Base-by-base conservation (phyloP, 805 yeast species). In the Brettanomyces nanus region DNA sequence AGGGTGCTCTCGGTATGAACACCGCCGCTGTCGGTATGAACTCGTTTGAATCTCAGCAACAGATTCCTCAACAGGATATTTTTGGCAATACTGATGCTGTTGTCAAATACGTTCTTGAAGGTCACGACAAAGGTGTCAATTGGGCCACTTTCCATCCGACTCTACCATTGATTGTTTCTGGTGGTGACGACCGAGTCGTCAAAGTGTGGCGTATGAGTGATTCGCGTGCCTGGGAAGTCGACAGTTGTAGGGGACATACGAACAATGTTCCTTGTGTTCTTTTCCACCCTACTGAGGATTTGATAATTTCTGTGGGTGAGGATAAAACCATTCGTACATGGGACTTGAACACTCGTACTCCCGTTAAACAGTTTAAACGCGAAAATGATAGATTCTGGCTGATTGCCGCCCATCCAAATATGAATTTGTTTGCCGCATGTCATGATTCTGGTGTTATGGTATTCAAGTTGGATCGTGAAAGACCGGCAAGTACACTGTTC, bases 121-220 rank as follows among this genome's bases (percentile, higher is more conserved):
- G 98, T 36, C 99, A 92, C 59, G 95, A 92, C 54, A 81, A 95
- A 59, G 97, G 97, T 58, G 98, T 92, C 53, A 90, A 92, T 59
- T 92, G 95, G 95, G 97, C 97, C 17, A 70, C 95, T 10, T 94
- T 94, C 77, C 99, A 92, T 59, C 98, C 98, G 33, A 86, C 90
- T 19, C 71, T 87, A 57, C 97, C 97, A 11, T 71, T 92, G 49
- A 87, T 92, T 56, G 95, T 89, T 15, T 85, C 96, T 14, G 95
- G 90, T 52, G 94, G 94, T 60, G 99, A 92, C 59, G 99, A 92
- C 58, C 76, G 97, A 48, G 80, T 90, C 47, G 85, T 92, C 40
- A 90, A 90, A 62, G 69, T 94, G 47, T 92, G 98, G 98, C 76
- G 97, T 64, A 86, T 87, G 96, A 80, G 87, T 53, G 96, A 92